These are phyloP conservation scores for Purpureocillium takamizusanense DNA, from an alignment of 2,329 filamentous ascomycete species.

Conservation along the genomic window DNA sequence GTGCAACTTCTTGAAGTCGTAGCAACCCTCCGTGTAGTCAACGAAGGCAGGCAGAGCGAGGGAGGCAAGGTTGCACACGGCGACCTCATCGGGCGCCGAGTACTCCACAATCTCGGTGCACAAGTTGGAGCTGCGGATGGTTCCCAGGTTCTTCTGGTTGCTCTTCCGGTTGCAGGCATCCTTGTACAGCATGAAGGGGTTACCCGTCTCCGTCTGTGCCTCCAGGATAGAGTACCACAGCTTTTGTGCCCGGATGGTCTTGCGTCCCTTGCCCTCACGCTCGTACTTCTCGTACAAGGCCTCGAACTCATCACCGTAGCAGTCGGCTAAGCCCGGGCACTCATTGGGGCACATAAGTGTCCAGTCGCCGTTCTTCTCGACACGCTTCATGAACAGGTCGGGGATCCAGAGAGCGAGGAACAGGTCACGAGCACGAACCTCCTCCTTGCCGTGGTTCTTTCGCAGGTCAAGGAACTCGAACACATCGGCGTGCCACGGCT, in stretches of 20 bases:
- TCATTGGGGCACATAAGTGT: slow-evolving; percentile 98
- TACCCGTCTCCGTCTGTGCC: slow-evolving; percentile 96
- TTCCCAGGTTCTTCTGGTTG: slow-evolving; percentile 99
- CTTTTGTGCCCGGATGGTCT: slow-evolving; percentile 95
- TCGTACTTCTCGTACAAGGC: slow-evolving; percentile 92
- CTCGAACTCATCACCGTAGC: slow-evolving; percentile 96
- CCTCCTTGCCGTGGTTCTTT: slow-evolving; percentile 99
- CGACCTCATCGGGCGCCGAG: slow-evolving; percentile 93
- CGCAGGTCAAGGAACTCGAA: slow-evolving; percentile 96
- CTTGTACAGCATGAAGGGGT: slow-evolving; percentile 99
- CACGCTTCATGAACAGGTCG: slow-evolving; percentile 99
- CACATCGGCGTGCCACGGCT: slow-evolving; percentile 97
- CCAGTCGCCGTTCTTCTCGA: slow-evolving; percentile 94
- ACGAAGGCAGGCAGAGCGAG: slow-evolving; percentile 86
- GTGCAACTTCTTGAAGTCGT: slow-evolving; percentile 95
- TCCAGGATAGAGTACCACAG: slow-evolving; percentile 98
- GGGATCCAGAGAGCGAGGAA: slow-evolving; percentile 98
- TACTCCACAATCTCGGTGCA: slow-evolving; percentile 99
- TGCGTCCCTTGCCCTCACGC: slow-evolving; percentile 74
- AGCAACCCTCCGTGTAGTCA: slow-evolving; percentile 73
- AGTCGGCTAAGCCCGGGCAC: slow-evolving; percentile 87
- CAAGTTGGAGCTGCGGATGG: slow-evolving; percentile 95
- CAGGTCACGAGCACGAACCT: slow-evolving; percentile 90
- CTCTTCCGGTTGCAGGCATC: slow-evolving; percentile 97
- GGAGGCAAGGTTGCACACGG: slow-evolving; percentile 95